These are phyloP conservation scores for Phytophthora ohioensis DNA, from an alignment of 352 stramenopile species.

Conservation along the genomic window DNA sequence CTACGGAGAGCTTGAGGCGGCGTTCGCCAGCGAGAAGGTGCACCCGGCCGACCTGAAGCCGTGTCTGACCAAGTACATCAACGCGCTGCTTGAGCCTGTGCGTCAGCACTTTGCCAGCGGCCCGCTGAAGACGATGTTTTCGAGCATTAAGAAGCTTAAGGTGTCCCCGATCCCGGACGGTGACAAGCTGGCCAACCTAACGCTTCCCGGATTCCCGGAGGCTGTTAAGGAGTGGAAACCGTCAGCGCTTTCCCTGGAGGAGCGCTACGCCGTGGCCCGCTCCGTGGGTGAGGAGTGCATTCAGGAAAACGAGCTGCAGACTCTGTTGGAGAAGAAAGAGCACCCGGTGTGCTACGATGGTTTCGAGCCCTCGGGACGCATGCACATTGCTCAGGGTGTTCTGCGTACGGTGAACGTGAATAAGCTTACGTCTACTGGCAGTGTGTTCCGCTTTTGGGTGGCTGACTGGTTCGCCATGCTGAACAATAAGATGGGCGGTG, in stretches of 20 bases:
- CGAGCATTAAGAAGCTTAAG: conserved; percentile 93
- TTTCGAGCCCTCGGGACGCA: conserved; percentile 98
- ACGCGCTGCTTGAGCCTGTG: conserved; percentile 96
- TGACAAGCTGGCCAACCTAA: conserved; percentile 79
- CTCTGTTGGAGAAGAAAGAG: conserved; percentile 89
- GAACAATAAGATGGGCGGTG: conserved; percentile 99
- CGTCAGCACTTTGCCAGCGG: conserved; percentile 95
- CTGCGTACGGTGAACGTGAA: conserved; percentile 98
- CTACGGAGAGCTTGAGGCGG: conserved; percentile 92
- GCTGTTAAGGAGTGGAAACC: conserved; percentile 73
- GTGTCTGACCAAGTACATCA: conserved; percentile 93
- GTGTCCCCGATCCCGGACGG: conserved; percentile 65
- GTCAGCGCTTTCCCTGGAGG: conserved; percentile 82
- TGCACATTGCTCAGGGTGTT: conserved; percentile 99
- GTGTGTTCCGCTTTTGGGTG: conserved; percentile 99
- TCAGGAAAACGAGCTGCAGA: conserved; percentile 89
- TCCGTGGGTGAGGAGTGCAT: conserved; percentile 95
- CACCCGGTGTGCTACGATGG: conserved; percentile 97
- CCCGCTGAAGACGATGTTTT: conserved; percentile 96
- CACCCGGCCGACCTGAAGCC: conserved; percentile 98
- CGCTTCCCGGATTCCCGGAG: conserved; percentile 71
- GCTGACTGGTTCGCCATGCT: conserved; percentile 99
- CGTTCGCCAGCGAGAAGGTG: conserved; percentile 93
- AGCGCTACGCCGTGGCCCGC: conserved; percentile 80
- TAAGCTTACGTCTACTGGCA: conserved; percentile 91